A percentile compares a stretch with the other conserved stretches of the same genome.
Evolutionary conservation across 495 filamentous ascomycete species (phyloP).

Genomic region (Xylaria longipes): DNA sequence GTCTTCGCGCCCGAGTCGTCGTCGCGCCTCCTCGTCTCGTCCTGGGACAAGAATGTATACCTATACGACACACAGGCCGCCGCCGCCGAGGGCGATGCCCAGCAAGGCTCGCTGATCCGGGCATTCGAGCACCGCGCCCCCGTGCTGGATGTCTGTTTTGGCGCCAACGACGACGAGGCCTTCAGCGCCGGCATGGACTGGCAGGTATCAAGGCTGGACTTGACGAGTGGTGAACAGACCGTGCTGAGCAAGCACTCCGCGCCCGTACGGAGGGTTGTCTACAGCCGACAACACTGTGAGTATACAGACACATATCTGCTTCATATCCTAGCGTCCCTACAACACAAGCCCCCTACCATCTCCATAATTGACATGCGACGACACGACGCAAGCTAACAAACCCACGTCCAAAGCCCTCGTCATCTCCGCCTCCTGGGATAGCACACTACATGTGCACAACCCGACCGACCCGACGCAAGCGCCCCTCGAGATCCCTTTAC

Average conservation of each 20-base stretch:
- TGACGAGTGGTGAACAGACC: constrained; percentile 72
- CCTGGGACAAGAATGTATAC: constrained; percentile 93
- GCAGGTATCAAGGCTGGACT: constrained; percentile 81
- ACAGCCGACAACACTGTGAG: constrained; percentile 73
- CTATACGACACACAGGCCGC: constrained; percentile 73
- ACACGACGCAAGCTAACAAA: constrained; percentile 25
- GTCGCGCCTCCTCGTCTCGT: constrained; percentile 81
- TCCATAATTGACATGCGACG: background rate
- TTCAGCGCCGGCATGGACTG: constrained; percentile 86
- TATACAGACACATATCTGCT: background rate
- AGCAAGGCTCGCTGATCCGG: constrained; percentile 63
- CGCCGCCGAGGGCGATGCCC: constrained; percentile 63
- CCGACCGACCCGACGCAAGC: constrained; percentile 49
- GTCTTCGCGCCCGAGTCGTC: constrained; percentile 76
- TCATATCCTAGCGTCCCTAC: too few relatives aligned
- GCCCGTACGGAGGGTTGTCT: constrained; percentile 82
- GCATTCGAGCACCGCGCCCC: constrained; percentile 85
- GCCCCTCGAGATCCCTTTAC: constrained; percentile 69
- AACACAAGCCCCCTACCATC: background rate
- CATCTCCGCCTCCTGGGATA: constrained; percentile 93
- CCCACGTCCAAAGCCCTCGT: constrained; percentile 58
- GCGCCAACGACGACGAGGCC: constrained; percentile 76
- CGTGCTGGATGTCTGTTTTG: constrained; percentile 91
- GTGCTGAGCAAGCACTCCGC: constrained; percentile 78
- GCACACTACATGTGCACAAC: constrained; percentile 82